Evolutionary conservation across 495 filamentous ascomycete species (phyloP), one percentile per base, ranked within the genome.

Genomic region (Lichenothelia convexa): DNA sequence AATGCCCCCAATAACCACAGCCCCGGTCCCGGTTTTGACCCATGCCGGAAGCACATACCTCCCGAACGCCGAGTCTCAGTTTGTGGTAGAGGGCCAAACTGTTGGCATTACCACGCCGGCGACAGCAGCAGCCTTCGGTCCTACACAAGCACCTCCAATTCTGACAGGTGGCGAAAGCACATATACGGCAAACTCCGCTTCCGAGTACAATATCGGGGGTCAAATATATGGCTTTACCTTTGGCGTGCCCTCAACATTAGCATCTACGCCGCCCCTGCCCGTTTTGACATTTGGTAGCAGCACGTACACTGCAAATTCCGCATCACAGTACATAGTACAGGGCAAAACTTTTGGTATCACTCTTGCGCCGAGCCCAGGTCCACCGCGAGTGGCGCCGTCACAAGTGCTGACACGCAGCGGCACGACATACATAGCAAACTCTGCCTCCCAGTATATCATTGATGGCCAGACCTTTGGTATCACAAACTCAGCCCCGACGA

Each of bases 221-320:
- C 45, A 36, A 19, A 51, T 49, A 4, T n/a, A n/a, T n/a, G n/a
- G n/a, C n/a, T n/a, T n/a, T n/a, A n/a, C n/a, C n/a, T n/a, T n/a
- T n/a, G n/a, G n/a, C n/a, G n/a, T n/a, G n/a, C n/a, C n/a, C n/a
- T n/a, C n/a, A n/a, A n/a, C n/a, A n/a, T n/a, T n/a, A n/a, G n/a
- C n/a, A n/a, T n/a, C n/a, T n/a, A 44, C 27, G 34, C 36, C 51
- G 9, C 47, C 49, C n/a, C 36, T 50, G 8, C 53, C 55, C 5
- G 21, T 44, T 1, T 31, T 58, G n/a, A 52, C 52, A 3, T 40
- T 58, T 21, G 51, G 50, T 7, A 40, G 38, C 5, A 34, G 47
- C 13, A 54, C 46, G 5, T 40, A 51, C 21, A 55, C 51, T 0
- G 46, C 42, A 3, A 56, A 58, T 35, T 50, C 55, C 7, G 53